Evolutionary conservation across 768 basidiomycete genomes (phyloP).

Genomic region (Pleurotus platypus): DNA sequence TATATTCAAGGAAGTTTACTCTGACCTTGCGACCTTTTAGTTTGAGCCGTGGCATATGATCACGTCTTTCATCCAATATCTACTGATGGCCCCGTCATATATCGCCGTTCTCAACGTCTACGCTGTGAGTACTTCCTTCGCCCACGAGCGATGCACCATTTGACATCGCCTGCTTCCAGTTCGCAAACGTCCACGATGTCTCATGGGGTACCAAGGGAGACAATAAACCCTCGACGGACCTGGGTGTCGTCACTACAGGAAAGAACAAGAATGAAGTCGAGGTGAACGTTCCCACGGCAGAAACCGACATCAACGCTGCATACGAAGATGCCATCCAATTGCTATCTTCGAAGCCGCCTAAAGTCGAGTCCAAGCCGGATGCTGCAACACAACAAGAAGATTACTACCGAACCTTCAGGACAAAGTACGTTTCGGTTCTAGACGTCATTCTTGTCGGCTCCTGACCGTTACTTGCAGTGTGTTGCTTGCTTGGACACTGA

Average conservation of each 20-base stretch:
- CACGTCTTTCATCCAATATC: conserved; percentile 91
- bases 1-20: background rate
- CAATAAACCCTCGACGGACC: conserved; percentile 79
- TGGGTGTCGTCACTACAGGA: conserved; percentile 72
- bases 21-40: conserved; percentile 28
- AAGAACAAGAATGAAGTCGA: conserved; percentile 82
- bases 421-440: conserved; percentile 56
- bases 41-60: conserved; percentile 99
- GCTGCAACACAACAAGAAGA: conserved; percentile 69
- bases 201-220: conserved; percentile 97
- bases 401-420: conserved; percentile 86
- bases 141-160: background rate
- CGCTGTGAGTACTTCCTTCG: conserved; percentile 41
- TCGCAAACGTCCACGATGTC: conserved; percentile 87
- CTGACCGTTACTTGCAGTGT: conserved; percentile 35
- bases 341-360: conserved; percentile 73
- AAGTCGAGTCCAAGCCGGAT: conserved; percentile 63
- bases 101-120: conserved; percentile 93
- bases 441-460: conserved; percentile 1
- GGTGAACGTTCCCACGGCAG: conserved; percentile 78
- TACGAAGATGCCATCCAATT: conserved; percentile 92
- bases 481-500: conserved; percentile 83
- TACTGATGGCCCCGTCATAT: conserved; percentile 90
- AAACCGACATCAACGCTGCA: conserved; percentile 84
- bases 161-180: conserved; percentile 34